phyloP scores from a whole-genome alignment of 2,329 filamentous ascomycete genomes.

The Arthrinium puccinioides region DNA sequence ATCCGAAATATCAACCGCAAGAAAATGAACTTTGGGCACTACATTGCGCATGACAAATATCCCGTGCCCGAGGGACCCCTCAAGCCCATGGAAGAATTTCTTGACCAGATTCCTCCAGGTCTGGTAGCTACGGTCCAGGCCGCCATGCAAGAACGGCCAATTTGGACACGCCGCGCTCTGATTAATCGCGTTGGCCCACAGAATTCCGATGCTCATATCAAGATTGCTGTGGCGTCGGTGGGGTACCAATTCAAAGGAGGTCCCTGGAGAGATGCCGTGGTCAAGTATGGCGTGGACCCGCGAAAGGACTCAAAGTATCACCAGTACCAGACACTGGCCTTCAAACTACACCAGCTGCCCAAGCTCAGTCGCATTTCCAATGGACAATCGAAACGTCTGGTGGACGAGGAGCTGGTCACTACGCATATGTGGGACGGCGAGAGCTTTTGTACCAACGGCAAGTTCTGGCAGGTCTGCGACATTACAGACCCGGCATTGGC shows the following conservation, averaged over 20 bases:
- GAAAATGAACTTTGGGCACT: conserved; percentile 46
- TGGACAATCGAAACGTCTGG: conserved; percentile 29
- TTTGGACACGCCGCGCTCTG: conserved; percentile 80
- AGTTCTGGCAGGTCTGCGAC: conserved; percentile 92
- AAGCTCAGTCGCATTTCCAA: conserved; percentile 41
- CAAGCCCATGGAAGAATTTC: conserved; percentile 49
- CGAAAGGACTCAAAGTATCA: conserved; percentile 69
- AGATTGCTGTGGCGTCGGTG: conserved; percentile 72
- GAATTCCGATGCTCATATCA: conserved; percentile 51
- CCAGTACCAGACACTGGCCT: conserved; percentile 82
- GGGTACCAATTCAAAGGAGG: conserved; percentile 91
- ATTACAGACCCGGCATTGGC: conserved; percentile 72
- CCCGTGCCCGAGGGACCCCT: conserved; percentile 57
- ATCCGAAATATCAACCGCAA: conserved; percentile 51
- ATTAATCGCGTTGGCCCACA: conserved; percentile 59
- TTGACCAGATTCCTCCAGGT: conserved; percentile 49
- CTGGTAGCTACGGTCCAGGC: conserved; percentile 57
- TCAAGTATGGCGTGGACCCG: conserved; percentile 82
- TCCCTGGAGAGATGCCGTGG: conserved; percentile 82
- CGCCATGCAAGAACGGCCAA: conserved; percentile 66
- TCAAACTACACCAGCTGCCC: conserved; percentile 51
- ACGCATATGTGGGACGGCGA: conserved; percentile 81
- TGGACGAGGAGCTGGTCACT: conserved; percentile 29
- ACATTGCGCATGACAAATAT: conserved; percentile 53
- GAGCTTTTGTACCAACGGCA: conserved; percentile 68